A percentile compares a stretch with the other conserved stretches of the same genome.
Evolutionary conservation across 2,329 filamentous ascomycete species (phyloP).

Genomic region (Neonectria sp.): DNA sequence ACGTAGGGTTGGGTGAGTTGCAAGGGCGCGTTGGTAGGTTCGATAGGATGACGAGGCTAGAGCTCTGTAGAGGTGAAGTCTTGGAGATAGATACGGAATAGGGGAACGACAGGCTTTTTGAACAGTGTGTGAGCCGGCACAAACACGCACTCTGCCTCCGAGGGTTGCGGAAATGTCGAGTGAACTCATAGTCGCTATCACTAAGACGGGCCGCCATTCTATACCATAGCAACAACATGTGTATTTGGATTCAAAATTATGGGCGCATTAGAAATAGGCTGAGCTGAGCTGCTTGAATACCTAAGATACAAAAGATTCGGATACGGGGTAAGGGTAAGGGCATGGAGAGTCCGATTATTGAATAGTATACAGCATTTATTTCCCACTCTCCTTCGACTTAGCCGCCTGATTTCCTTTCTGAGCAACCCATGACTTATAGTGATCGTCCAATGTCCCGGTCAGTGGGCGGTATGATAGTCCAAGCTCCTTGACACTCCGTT

Average conservation of each 20-base stretch:
- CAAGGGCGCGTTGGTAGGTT: not conserved
- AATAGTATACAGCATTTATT: not conserved
- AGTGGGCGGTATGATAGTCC: not conserved
- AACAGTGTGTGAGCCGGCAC: not conserved
- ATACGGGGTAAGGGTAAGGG: not conserved
- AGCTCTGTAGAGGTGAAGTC: not conserved
- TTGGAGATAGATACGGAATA: not conserved
- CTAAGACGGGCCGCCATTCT: not conserved
- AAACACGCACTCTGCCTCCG: not conserved
- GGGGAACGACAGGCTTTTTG: not conserved
- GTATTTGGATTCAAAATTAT: not conserved
- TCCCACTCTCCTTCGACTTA: not conserved
- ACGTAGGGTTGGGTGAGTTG: not conserved
- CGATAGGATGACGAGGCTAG: not conserved
- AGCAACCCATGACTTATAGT: not conserved
- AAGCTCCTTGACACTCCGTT: not conserved
- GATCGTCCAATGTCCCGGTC: conserved; percentile 1
- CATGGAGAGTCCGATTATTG: not conserved
- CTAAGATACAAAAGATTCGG: not conserved
- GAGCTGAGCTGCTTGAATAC: not conserved
- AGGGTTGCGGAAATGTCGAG: not conserved
- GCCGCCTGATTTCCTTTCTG: not conserved
- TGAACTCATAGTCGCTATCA: not conserved
- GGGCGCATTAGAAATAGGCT: not conserved
- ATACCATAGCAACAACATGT: not conserved